Evolutionary conservation across 805 yeast species (phyloP).

Genomic region (Starmerella apicola): DNA sequence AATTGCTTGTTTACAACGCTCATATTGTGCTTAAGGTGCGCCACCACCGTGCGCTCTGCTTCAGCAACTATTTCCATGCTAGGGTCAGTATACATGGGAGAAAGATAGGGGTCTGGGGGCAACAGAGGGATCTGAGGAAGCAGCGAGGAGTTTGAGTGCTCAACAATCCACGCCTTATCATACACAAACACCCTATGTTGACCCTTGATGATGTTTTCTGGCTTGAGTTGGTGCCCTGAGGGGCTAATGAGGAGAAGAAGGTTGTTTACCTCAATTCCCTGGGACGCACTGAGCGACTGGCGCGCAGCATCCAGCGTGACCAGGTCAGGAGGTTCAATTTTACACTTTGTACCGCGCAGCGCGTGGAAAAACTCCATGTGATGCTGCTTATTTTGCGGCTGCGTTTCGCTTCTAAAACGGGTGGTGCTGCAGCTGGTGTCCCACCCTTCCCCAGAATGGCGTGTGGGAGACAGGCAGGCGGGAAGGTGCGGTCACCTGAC

Average conservation of each 20-base stretch:
- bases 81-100: not conserved
- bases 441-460: no score
- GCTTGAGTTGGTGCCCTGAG: constrained; percentile 21
- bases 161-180: constrained; percentile 15
- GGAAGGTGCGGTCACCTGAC: no score
- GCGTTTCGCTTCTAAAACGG: no score
- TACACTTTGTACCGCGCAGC: constrained; percentile 19
- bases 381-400: not conserved
- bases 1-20: constrained; percentile 1
- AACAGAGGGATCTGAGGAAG: not conserved
- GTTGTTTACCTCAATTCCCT: constrained; percentile 16
- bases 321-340: constrained; percentile 18
- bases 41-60: constrained; percentile 3
- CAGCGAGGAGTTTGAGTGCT: not conserved
- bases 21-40: constrained; percentile 7
- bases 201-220: not conserved
- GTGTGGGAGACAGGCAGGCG: no score
- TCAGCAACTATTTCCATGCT: not conserved
- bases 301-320: constrained; percentile 19
- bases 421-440: no score
- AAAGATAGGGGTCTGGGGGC: not conserved
- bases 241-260: constrained; percentile 24
- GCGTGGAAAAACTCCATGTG: constrained; percentile 11
- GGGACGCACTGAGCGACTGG: constrained; percentile 11
- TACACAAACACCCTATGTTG: constrained; percentile 22